Base-by-base conservation (phyloP, 2,329 filamentous ascomycete species). In the Drechmeria coniospora region DNA sequence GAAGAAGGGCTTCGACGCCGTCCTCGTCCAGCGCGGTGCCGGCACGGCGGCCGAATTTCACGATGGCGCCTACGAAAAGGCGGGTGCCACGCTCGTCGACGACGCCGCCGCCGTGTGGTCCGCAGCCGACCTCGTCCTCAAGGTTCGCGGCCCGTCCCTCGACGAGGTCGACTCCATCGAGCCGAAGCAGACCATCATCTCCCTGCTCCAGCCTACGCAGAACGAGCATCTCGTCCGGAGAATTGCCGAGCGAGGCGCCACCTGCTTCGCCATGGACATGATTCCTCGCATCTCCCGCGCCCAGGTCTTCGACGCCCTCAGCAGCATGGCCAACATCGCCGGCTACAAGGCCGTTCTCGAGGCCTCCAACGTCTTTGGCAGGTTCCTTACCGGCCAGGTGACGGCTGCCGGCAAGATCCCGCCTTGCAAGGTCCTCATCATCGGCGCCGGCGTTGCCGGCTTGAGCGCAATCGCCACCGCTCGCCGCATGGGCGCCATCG, bases 291-390 rank as follows among this genome's bases (percentile, higher is more conserved):
- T 92, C 41, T 92, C 83, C 1, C 71, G 84, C 25, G 83, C 84
- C 1, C 84, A 92, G 48, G 74, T 80, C 1, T 92, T 92, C 42
- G 83, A 92, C 53, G 83, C 82, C 1, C 62, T 92, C 31, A 84
- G 81, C 50, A 90, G 80, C 8, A 92, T 92, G 84, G 83, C 84
- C 34, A 92, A 92, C 42, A 92, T 92, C 55, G 81, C 83, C 14
- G 84, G 84, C 1, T 93, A 93, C 57, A 92, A 92, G 53, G 84
- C 83, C 22, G 81, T 92, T 1, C 59, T 92, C 23, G 83, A 92
- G 51, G 84, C 83, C 1, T 86, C 81, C 10, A 92, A 92, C 51
- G 74, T 79, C 36, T 93, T 92, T 51, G 83, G 83, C 28, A 73
- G 83, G 25, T 92, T 92, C 46, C 55, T 92, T 39, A 92, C 83